phyloP scores from a whole-genome alignment of 768 basidiomycete species.

The Daedaleopsis nitida region DNA sequence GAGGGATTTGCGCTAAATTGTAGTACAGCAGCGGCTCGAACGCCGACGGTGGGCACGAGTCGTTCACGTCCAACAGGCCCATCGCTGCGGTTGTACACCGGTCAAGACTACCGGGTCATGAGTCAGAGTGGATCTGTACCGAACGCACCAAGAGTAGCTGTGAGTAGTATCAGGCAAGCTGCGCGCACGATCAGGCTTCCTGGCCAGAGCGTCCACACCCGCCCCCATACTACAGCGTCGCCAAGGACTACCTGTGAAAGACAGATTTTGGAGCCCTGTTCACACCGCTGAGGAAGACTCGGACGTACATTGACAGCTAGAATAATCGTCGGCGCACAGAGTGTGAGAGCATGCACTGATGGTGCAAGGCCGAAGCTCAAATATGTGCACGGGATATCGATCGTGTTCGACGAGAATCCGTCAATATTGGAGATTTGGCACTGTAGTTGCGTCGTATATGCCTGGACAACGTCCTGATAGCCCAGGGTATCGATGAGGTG shows the following conservation, averaged over 20 bases:
- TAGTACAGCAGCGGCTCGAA: background rate
- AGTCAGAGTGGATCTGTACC: background rate
- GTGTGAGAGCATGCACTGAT: background rate
- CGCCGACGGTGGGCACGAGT: background rate
- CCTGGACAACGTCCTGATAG: background rate
- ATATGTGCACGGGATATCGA: background rate
- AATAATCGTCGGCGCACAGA: background rate
- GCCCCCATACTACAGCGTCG: slow-evolving; percentile 2
- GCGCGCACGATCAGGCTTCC: background rate
- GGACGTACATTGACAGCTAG: background rate
- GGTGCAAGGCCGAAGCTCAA: background rate
- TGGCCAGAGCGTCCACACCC: background rate
- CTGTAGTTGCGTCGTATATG: background rate
- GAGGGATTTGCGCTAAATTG: background rate
- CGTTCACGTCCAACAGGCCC: slow-evolving; percentile 2
- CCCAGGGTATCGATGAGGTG: background rate
- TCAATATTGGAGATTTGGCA: background rate
- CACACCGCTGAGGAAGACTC: background rate
- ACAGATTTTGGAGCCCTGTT: background rate
- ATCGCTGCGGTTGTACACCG: background rate
- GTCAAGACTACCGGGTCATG: background rate
- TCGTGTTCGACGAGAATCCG: too few relatives aligned
- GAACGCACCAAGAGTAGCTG: background rate
- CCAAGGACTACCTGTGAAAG: background rate
- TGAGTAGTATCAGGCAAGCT: background rate